Evolutionary conservation across 2,329 filamentous ascomycete genomes (phyloP).

Genomic region (Dothidotthia symphoricarpi): DNA sequence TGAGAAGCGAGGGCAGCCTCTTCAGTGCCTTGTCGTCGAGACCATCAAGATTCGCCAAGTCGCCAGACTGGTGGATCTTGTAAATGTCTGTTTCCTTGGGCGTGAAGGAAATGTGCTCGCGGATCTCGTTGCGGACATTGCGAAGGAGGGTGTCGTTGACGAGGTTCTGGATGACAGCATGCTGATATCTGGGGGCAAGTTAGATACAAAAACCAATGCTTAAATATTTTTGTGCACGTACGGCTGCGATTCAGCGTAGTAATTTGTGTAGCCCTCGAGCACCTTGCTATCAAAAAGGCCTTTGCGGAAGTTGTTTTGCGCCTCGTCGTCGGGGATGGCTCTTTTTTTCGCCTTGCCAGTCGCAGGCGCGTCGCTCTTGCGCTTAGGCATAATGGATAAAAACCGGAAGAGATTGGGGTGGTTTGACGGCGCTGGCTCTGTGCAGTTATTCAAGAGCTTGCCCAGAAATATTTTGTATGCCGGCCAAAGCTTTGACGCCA

Average conservation of each 20-base stretch:
- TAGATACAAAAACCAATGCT: conserved; percentile 4
- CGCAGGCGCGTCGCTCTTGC: conserved; percentile 42
- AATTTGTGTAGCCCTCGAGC: conserved; percentile 34
- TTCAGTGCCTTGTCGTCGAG: conserved; percentile 81
- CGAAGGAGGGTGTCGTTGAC: conserved; percentile 81
- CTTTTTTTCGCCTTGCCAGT: conserved; percentile 44
- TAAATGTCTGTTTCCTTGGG: conserved; percentile 99
- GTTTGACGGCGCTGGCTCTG: no score
- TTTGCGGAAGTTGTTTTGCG: conserved; percentile 40
- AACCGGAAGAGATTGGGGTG: no score
- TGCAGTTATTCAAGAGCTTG: no score
- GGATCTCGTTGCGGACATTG: conserved; percentile 83
- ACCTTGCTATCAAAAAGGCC: conserved; percentile 41
- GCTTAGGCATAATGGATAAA: conserved; percentile 35
- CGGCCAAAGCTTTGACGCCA: no score
- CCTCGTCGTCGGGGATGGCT: conserved; percentile 43
- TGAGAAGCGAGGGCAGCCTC: conserved; percentile 83
- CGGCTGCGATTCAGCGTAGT: conserved; percentile 43
- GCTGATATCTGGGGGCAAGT: conserved; percentile 65
- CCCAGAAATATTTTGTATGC: no score
- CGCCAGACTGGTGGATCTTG: conserved; percentile 98
- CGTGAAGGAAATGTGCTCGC: conserved; percentile 88
- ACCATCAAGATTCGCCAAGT: conserved; percentile 93
- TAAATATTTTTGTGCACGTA: conserved; percentile 19
- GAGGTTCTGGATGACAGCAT: conserved; percentile 81